These are phyloP conservation scores for Alternaria panax DNA, from an alignment of 2,329 filamentous ascomycete genomes.

Conservation along the genomic window DNA sequence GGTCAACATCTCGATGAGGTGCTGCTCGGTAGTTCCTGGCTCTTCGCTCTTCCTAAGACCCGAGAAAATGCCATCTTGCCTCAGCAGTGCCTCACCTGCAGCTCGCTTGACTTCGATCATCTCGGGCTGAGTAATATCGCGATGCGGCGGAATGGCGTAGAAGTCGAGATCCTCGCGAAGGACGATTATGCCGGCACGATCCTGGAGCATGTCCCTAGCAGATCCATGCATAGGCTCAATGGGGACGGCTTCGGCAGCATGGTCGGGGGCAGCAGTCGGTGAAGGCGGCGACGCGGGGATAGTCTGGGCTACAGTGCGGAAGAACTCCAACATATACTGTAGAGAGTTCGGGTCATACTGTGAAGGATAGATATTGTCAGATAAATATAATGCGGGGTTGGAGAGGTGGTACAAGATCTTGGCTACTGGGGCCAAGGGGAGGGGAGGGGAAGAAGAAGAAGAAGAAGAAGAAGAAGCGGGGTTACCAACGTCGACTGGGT, in stretches of 20 bases:
- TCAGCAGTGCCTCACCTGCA: conserved; percentile 82
- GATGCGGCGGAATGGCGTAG: conserved; percentile 87
- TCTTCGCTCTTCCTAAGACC: conserved; percentile 95
- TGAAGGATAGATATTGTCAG: conserved; percentile 61
- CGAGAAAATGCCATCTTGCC: conserved; percentile 94
- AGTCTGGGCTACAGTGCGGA: conserved; percentile 94
- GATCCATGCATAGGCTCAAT: conserved; percentile 76
- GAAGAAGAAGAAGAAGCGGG: conserved; percentile 45
- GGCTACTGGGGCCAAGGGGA: conserved; percentile 44
- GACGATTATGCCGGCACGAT: conserved; percentile 95
- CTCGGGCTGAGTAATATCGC: conserved; percentile 83
- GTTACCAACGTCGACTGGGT: conserved; percentile 91
- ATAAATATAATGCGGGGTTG: conserved; percentile 60
- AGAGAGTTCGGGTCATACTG: conserved; percentile 97
- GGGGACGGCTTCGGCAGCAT: conserved; percentile 62
- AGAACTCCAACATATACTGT: conserved; percentile 99
- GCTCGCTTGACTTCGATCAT: conserved; percentile 98
- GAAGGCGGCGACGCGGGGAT: conserved; percentile 79
- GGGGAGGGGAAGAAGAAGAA: conserved; percentile 35
- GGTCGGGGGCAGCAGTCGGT: conserved; percentile 57
- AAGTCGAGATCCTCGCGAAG: conserved; percentile 96
- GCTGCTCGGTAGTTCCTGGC: conserved; percentile 93
- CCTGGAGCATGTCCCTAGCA: conserved; percentile 79
- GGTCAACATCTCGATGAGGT: conserved; percentile 98
- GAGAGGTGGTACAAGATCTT: conserved; percentile 53